Conservation (phyloP, 169 alveolate genomes). For the Cryptosporidium sp. region DNA sequence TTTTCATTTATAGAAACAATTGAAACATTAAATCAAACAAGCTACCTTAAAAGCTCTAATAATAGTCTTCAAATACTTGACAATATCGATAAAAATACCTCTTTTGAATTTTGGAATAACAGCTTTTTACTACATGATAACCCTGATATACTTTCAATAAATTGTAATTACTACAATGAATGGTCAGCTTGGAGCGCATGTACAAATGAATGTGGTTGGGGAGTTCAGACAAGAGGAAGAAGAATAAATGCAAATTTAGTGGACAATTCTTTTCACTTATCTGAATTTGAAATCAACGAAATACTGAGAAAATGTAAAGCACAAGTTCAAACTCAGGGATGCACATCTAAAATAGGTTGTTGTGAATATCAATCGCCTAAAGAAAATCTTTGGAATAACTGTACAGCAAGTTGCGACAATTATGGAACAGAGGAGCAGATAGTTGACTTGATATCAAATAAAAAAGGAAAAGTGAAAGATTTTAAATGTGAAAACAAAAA, state of each 20-base stretch:
- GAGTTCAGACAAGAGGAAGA: slow-evolving; percentile 62
- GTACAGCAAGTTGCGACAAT: slow-evolving; percentile 10
- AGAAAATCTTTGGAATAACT: slow-evolving; percentile 26
- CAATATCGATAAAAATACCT: background rate
- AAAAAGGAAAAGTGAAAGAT: slow-evolving; percentile 21
- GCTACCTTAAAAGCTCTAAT: background rate
- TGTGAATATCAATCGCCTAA: slow-evolving; percentile 30
- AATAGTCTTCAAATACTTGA: background rate
- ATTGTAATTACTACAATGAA: slow-evolving; percentile 29
- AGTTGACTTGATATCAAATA: slow-evolving; percentile 11
- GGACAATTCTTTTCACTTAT: background rate
- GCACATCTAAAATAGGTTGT: slow-evolving; percentile 16
- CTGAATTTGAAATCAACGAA: background rate
- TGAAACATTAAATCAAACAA: slow-evolving; percentile 21
- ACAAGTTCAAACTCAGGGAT: slow-evolving; percentile 70
- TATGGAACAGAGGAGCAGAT: slow-evolving; percentile 31
- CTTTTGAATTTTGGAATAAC: slow-evolving; percentile 23
- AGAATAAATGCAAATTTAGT: slow-evolving; percentile 24
- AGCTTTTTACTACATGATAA: slow-evolving; percentile 39
- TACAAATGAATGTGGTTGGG: slow-evolving; percentile 61
- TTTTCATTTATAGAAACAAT: slow-evolving; percentile 14
- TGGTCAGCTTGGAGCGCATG: slow-evolving; percentile 62
- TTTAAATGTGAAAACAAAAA: slow-evolving; percentile 13
- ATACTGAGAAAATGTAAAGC: slow-evolving; percentile 2
- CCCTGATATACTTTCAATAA: slow-evolving; percentile 22